Base-by-base conservation (phyloP, 495 filamentous ascomycete genomes). In the Penicillium egyptiacum region DNA sequence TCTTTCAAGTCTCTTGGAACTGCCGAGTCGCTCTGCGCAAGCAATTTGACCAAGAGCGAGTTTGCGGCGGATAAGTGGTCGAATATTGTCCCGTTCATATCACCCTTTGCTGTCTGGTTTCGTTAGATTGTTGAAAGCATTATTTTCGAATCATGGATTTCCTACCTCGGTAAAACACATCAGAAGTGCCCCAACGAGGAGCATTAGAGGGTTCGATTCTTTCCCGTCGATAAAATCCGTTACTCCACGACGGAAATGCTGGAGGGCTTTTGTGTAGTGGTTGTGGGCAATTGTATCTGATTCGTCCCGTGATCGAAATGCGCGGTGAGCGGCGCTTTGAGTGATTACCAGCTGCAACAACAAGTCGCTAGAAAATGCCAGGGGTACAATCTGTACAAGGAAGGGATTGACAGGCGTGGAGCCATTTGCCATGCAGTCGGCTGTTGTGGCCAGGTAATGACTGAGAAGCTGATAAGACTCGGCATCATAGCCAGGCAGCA, bases 81-180 rank as follows among this genome's bases (percentile, higher is more conserved):
- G 41, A 74, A 74, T 5, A 74, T 64, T 3, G 71, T 74, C 2
- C 71, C 71, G 12, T 70, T 74, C 63, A 71, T 71, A 44, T 74
- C 71, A 11, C 71, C 71, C 50, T 74, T 74, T 5, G 71, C 70
- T 7, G 71, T 74, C 71, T 74, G 39, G 9, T 33, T 6, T 19
- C 41, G 47, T 67, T 39, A 67, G 56, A 47, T 35, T 22, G 31
- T 19, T 1, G 20, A n/a, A 14, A 11, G 12, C n/a, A 10, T 20
- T 25, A 10, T 10, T 6, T 50, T 11, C 5, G n/a, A 26, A 39
- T 9, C 16, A 39, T 39, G 35, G 23, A 35, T 11, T 46, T 10
- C 46, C 3, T 68, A 74, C 71, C 69, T 74, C 71, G 12, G 71
- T 74, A 47, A 74, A 74, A 51, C 71, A 74, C 71, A 74, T 74